Evolutionary conservation across 768 basidiomycete genomes (phyloP).

Genomic region (Paxillus ammoniavirescens): DNA sequence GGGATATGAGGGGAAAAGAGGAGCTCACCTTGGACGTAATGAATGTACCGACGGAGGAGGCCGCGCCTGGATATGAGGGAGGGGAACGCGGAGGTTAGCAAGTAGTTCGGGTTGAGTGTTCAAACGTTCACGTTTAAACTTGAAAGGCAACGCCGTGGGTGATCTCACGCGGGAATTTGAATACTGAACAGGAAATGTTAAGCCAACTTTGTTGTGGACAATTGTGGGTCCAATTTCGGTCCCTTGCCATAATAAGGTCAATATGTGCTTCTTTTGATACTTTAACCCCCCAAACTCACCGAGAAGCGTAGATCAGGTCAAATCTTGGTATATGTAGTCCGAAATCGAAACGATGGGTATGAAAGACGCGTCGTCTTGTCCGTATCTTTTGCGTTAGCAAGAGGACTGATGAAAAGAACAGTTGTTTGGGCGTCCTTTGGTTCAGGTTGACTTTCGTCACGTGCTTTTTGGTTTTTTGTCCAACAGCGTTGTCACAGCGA

Average conservation of each 20-base stretch:
- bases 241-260: slow-evolving; percentile 36
- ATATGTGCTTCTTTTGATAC: slow-evolving; percentile 4
- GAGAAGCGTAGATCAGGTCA: slow-evolving; percentile 2
- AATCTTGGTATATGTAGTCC: slow-evolving; percentile 11
- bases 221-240: slow-evolving; percentile 51
- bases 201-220: slow-evolving; percentile 45
- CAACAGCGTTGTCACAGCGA: no score
- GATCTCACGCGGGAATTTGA: slow-evolving; percentile 29
- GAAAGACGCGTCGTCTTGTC: slow-evolving; percentile 8
- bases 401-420: slow-evolving; percentile 10
- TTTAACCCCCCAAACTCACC: slow-evolving; percentile 13
- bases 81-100: slow-evolving; percentile 2
- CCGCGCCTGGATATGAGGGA: slow-evolving; percentile 49
- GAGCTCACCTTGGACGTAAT: slow-evolving; percentile 52
- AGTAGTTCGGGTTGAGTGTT: slow-evolving; percentile 5
- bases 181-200: slow-evolving; percentile 43
- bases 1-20: slow-evolving; percentile 8
- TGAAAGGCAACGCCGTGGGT: neutral
- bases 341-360: slow-evolving; percentile 10
- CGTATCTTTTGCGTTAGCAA: slow-evolving; percentile 26
- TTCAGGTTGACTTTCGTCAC: slow-evolving; percentile 49
- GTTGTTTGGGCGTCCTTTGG: slow-evolving; percentile 47
- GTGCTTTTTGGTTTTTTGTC: slow-evolving; percentile 19
- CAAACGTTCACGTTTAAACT: neutral
- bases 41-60: slow-evolving; percentile 69